Conservation (phyloP, 805 yeast species). For the Teunomyces cretensis region DNA sequence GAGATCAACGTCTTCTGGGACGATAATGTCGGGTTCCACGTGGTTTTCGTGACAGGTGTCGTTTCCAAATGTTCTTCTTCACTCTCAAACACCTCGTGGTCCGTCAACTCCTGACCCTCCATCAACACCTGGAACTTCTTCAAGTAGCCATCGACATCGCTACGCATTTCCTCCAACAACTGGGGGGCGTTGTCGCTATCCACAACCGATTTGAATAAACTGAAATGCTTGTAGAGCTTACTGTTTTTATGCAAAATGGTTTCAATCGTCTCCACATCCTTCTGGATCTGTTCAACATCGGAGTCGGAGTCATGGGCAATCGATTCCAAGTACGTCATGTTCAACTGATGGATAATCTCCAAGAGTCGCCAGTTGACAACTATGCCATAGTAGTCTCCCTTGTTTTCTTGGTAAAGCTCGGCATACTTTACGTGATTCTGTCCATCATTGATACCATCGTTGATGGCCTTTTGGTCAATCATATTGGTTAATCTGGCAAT, state of each 20-base stretch:
- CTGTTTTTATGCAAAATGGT: slow-evolving; percentile 9
- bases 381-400: slow-evolving; percentile 23
- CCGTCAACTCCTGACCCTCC: slow-evolving; percentile 35
- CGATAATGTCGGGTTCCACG: neutral
- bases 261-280: slow-evolving; percentile 16
- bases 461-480: slow-evolving; percentile 20
- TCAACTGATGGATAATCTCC: slow-evolving; percentile 34
- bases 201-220: slow-evolving; percentile 17
- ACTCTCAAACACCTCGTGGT: slow-evolving; percentile 16
- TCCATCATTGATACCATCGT: slow-evolving; percentile 24
- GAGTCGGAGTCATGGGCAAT: slow-evolving; percentile 8
- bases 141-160: slow-evolving; percentile 19
- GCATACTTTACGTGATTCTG: slow-evolving; percentile 30
- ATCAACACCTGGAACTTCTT: slow-evolving; percentile 17
- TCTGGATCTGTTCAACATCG: slow-evolving; percentile 11
- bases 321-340: slow-evolving; percentile 24
- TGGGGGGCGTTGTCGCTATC: slow-evolving; percentile 14
- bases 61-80: slow-evolving; percentile 10
- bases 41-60: neutral
- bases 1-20: slow-evolving; percentile 23
- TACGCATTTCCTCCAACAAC: slow-evolving; percentile 16
- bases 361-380: slow-evolving; percentile 37
- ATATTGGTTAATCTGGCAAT: slow-evolving; percentile 30
- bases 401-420: slow-evolving; percentile 22
- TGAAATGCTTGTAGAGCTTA: slow-evolving; percentile 13